phyloP scores from a whole-genome alignment of 345 rosid species.

The Leavenworthia alabamica region DNA sequence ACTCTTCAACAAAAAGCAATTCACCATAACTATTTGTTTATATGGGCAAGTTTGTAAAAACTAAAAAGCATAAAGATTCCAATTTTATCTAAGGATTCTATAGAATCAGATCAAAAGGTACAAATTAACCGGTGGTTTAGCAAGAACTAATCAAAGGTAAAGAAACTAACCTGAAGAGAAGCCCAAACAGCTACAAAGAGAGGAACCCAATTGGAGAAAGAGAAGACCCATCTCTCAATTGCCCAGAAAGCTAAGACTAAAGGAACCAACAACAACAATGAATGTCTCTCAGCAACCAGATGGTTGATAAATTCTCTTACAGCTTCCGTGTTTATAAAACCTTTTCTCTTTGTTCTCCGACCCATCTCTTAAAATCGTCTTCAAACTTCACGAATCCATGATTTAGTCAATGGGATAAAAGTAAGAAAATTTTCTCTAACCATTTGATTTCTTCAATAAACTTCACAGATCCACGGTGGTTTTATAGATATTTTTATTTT shows the following conservation, averaged over 20 bases:
- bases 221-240: slow-evolving; percentile 82
- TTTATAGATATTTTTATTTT: neutral
- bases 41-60: neutral
- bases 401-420: too few species aligned
- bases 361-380: slow-evolving; percentile 35
- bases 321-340: slow-evolving; percentile 36
- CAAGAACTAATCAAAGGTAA: slow-evolving; percentile 1
- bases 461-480: slow-evolving; percentile 24
- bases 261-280: slow-evolving; percentile 50
- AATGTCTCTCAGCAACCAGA: slow-evolving; percentile 54
- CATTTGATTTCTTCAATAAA: slow-evolving; percentile 20
- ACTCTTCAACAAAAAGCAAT: neutral
- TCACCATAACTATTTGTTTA: slow-evolving; percentile 3
- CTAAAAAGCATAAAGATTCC: slow-evolving; percentile 20
- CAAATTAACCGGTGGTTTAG: neutral
- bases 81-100: slow-evolving; percentile 12
- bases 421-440: too few species aligned
- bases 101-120: neutral
- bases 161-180: slow-evolving; percentile 63
- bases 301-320: slow-evolving; percentile 47
- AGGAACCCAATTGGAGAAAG: slow-evolving; percentile 90
- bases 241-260: slow-evolving; percentile 60
- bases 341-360: slow-evolving; percentile 38
- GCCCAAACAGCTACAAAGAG: slow-evolving; percentile 86
- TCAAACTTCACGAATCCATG: slow-evolving; percentile 11